phyloP scores from a whole-genome alignment of 805 yeast species.

The Ogataea naganishii region DNA sequence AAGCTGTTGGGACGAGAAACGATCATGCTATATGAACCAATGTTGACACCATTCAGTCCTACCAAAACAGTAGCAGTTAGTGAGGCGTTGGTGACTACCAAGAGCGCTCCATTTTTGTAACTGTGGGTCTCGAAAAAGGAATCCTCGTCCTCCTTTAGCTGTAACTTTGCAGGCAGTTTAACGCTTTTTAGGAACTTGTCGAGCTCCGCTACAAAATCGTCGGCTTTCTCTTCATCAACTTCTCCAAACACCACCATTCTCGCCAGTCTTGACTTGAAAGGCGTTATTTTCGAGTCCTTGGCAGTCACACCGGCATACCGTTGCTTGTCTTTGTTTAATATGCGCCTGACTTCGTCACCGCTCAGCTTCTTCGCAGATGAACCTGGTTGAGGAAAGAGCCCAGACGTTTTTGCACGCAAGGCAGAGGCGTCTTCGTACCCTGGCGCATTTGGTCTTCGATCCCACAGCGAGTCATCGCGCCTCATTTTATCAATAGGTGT shows the following conservation, averaged over 20 bases:
- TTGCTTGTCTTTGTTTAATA: constrained; percentile 8
- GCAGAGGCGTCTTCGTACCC: constrained; percentile 72
- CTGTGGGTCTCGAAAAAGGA: too few relatives aligned
- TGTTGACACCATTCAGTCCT: too few relatives aligned
- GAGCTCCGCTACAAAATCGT: constrained; percentile 25
- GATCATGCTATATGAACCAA: too few relatives aligned
- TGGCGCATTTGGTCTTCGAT: constrained; percentile 41
- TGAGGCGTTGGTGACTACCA: too few relatives aligned
- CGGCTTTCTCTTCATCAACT: constrained; percentile 10
- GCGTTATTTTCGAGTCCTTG: constrained; percentile 15
- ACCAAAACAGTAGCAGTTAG: too few relatives aligned
- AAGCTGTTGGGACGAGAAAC: too few relatives aligned
- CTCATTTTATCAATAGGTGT: constrained; percentile 43
- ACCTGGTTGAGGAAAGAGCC: constrained; percentile 72
- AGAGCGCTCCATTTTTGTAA: too few relatives aligned
- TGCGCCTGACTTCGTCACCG: constrained; percentile 22
- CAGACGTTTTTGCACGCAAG: constrained; percentile 69
- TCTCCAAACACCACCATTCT: constrained; percentile 16
- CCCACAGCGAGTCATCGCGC: constrained; percentile 55
- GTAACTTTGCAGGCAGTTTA: constrained; percentile 34
- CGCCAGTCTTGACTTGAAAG: constrained; percentile 18
- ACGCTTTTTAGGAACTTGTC: constrained; percentile 36
- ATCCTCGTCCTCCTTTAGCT: too few relatives aligned
- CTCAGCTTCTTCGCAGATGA: constrained; percentile 29
- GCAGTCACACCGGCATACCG: constrained; percentile 8